phyloP scores from a whole-genome alignment of 169 alveolate species.

The Plasmodium reichenowi region DNA sequence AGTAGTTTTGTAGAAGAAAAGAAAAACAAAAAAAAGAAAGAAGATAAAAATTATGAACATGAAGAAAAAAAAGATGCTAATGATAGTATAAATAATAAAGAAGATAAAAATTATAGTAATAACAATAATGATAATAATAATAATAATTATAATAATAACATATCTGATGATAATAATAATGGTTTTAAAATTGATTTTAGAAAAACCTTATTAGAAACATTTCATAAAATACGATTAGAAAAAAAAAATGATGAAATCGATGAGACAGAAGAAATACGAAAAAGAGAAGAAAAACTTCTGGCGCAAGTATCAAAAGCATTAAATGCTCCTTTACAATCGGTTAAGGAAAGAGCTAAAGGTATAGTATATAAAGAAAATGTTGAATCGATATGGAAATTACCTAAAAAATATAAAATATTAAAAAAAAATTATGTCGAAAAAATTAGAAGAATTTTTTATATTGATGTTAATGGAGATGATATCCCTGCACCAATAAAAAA shows the following conservation, averaged over 20 bases:
- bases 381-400: constrained; percentile 83
- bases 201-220: constrained; percentile 70
- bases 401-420: constrained; percentile 79
- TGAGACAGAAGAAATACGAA: constrained; percentile 65
- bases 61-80: background rate
- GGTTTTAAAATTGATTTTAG: constrained; percentile 26
- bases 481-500: constrained; percentile 94
- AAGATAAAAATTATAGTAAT: background rate
- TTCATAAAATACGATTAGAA: constrained; percentile 39
- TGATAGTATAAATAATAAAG: background rate
- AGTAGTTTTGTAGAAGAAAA: constrained; percentile 57
- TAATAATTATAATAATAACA: constrained; percentile 20
- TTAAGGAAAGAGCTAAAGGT: constrained; percentile 83
- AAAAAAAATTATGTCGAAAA: constrained; percentile 76
- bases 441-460: constrained; percentile 83
- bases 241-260: constrained; percentile 54
- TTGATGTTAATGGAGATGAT: constrained; percentile 91
- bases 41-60: background rate
- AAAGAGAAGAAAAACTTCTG: constrained; percentile 65
- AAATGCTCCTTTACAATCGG: constrained; percentile 79
- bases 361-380: constrained; percentile 67
- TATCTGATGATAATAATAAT: background rate
- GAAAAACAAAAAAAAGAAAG: constrained; percentile 28
- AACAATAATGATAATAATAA: background rate
- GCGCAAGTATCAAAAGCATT: constrained; percentile 76